Conservation (phyloP, 2,329 filamentous ascomycete species). For the Microcyclosporella mali region DNA sequence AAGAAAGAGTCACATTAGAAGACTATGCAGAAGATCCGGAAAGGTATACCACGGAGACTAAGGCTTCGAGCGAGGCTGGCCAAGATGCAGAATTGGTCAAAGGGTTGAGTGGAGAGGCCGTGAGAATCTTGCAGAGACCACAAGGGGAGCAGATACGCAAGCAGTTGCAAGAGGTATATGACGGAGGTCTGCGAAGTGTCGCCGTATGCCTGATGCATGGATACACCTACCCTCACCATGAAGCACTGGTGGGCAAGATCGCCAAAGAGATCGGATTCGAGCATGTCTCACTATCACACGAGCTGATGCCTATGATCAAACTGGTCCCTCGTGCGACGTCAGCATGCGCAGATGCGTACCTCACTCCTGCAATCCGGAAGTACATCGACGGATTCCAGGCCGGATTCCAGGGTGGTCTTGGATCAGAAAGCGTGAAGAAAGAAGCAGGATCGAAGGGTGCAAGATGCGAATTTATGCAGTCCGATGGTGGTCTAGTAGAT, state of each 20-base stretch:
- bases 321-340: slow-evolving; percentile 69
- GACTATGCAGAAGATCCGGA: slow-evolving; percentile 85
- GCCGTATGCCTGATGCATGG: slow-evolving; percentile 89
- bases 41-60: slow-evolving; percentile 52
- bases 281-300: slow-evolving; percentile 74
- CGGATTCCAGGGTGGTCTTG: slow-evolving; percentile 75
- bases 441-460: slow-evolving; percentile 61
- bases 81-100: slow-evolving; percentile 55
- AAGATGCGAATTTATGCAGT: slow-evolving; percentile 93
- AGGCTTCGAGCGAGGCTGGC: slow-evolving; percentile 43
- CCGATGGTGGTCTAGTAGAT: slow-evolving; percentile 65
- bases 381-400: slow-evolving; percentile 71
- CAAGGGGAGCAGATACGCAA: slow-evolving; percentile 50
- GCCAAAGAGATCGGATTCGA: slow-evolving; percentile 75
- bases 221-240: slow-evolving; percentile 85
- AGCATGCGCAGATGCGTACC: slow-evolving; percentile 72
- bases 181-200: slow-evolving; percentile 69
- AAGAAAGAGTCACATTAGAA: slow-evolving; percentile 84
- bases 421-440: slow-evolving; percentile 65
- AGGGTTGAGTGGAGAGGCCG: slow-evolving; percentile 67
- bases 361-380: slow-evolving; percentile 71
- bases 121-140: slow-evolving; percentile 62
- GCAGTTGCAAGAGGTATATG: slow-evolving; percentile 61
- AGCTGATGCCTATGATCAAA: slow-evolving; percentile 86
- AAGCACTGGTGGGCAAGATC: slow-evolving; percentile 67